phyloP scores from a whole-genome alignment of 306 rosid species.

The Prunus dulcis region DNA sequence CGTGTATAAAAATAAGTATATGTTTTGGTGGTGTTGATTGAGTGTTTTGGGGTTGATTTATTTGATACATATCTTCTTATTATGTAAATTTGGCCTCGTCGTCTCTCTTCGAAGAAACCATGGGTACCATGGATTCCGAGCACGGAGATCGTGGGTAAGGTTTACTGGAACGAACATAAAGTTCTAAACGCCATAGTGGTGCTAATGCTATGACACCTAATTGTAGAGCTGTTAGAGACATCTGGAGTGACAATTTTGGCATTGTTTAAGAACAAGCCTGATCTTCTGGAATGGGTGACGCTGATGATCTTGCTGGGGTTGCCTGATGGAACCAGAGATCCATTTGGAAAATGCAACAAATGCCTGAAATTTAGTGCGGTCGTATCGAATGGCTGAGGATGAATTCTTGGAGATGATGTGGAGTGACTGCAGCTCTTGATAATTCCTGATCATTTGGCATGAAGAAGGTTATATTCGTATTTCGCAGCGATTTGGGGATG shows the following conservation, averaged over 20 bases:
- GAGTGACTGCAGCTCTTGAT: slow-evolving; percentile 37
- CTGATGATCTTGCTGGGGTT: slow-evolving; percentile 43
- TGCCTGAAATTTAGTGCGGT: slow-evolving; percentile 42
- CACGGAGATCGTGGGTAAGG: not conserved
- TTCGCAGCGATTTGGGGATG: slow-evolving; percentile 32
- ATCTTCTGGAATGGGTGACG: slow-evolving; percentile 38
- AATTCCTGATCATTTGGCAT: slow-evolving; percentile 51
- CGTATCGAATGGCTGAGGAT: slow-evolving; percentile 49
- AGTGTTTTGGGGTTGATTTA: not conserved
- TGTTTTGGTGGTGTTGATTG: not conserved
- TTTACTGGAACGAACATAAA: slow-evolving; percentile 7
- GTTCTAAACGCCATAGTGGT: slow-evolving; percentile 31
- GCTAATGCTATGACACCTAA: slow-evolving; percentile 55
- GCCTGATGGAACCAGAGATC: slow-evolving; percentile 53
- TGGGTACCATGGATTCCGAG: slow-evolving; percentile 14
- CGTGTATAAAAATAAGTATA: no score
- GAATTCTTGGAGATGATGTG: slow-evolving; percentile 34
- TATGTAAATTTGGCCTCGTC: not conserved
- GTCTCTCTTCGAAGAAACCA: slow-evolving; percentile 11
- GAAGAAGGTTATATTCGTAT: slow-evolving; percentile 43
- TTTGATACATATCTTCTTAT: not conserved
- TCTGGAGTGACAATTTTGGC: slow-evolving; percentile 49
- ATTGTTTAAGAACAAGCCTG: slow-evolving; percentile 45
- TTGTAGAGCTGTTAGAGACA: slow-evolving; percentile 40
- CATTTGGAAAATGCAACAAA: slow-evolving; percentile 47